Evolutionary conservation across 225 moss, liverwort and hornwort species (phyloP).

Genomic region (Lunularia cruciata): DNA sequence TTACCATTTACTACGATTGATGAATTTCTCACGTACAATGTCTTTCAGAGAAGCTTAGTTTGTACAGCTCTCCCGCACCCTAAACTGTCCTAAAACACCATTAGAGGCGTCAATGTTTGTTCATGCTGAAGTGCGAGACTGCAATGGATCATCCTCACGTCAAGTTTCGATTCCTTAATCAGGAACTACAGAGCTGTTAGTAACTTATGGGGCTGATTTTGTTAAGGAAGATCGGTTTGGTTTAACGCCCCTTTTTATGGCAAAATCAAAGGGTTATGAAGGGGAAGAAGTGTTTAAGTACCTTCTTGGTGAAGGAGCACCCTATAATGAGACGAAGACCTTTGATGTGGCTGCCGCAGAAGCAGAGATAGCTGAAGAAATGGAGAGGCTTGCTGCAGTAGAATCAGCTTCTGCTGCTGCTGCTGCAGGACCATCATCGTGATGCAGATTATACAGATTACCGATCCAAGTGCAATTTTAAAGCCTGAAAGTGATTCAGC

Average conservation of each 20-base stretch:
- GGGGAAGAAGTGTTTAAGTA: conserved; percentile 93
- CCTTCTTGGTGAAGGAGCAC: conserved; percentile 85
- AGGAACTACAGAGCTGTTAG: conserved; percentile 52
- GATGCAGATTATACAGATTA: background rate
- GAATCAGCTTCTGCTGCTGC: background rate
- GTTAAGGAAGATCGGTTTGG: conserved; percentile 71
- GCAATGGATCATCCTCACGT: background rate
- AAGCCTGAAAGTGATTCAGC: too few species aligned
- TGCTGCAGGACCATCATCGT: conserved; percentile 1
- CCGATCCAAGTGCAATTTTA: too few species aligned
- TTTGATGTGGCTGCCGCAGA: conserved; percentile 64
- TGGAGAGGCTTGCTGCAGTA: conserved; percentile 37
- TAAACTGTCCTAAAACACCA: too few species aligned
- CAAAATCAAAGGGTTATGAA: conserved; percentile 79
- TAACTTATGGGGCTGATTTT: conserved; percentile 80
- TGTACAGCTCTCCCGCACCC: too few species aligned
- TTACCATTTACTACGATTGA: too few species aligned
- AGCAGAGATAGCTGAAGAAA: conserved; percentile 64
- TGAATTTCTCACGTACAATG: too few species aligned
- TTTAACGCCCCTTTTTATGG: conserved; percentile 79
- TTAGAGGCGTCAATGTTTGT: too few species aligned
- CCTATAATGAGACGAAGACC: conserved; percentile 74
- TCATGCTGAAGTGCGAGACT: too few species aligned
- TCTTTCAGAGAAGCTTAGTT: too few species aligned
- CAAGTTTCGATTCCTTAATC: conserved; percentile 38